Base-by-base conservation (phyloP, 306 rosid genomes). In the Vigna unguiculata region DNA sequence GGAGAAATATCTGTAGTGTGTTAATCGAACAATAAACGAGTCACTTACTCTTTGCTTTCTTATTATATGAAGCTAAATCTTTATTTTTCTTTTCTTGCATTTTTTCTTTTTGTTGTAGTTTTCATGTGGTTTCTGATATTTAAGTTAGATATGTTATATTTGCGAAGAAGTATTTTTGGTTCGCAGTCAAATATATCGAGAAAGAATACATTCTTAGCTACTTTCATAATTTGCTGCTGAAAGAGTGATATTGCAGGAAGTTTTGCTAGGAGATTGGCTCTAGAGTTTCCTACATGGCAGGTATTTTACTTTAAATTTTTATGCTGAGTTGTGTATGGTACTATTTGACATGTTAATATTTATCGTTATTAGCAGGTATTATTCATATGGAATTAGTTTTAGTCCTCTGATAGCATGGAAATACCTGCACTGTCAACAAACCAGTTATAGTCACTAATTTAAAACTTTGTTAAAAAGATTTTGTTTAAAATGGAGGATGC, bases 281-380 rank as follows among this genome's bases (percentile, higher is more conserved):
- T 83, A 79, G 97, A 89, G 85, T 95, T 92, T 88, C 97, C 97
- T 34, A 84, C 78, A 22, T 95, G 98, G 96, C 97, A 95, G 97
- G 98, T 95, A 89, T 73, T 84, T 69, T 76, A 58, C 79, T 58
- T 48, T 59, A 72, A n/a, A 6, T 62, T 51, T 74, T 68, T 84
- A 32, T 77, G 45, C 78, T 58, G 28, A 55, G 48, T 43, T 62
- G 74, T 68, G 46, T 22, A 71, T 17, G 51, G 75, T 38, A 9
- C 68, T 65, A 25, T 40, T 78, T 65, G 9, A 47, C 55, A 14
- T 32, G 20, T n/a, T 14, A 60, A 43, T 75, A 30, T 52, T 54
- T 13, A 20, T 69, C 9, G 53, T 48, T 79, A 63, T 72, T 72
- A 25, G 30, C 30, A 25, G 30, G 30, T 25, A 25, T 25, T 25